These are phyloP conservation scores for Graphilbum sp. DNA, from an alignment of 2,329 filamentous ascomycete species.

Conservation along the genomic window DNA sequence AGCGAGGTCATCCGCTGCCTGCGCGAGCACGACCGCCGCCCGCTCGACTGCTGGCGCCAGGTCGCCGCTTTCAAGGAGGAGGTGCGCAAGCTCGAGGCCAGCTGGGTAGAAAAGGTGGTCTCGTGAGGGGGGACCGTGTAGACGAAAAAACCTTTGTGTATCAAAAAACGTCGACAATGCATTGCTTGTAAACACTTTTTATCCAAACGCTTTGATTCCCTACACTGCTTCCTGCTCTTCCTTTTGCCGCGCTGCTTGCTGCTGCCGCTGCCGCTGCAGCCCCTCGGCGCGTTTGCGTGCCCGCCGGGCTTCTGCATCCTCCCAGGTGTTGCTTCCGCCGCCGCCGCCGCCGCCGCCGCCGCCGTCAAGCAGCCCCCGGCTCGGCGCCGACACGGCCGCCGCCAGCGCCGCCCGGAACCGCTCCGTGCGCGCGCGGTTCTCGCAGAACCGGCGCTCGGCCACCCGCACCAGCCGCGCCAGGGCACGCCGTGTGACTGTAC, in stretches of 20 bases:
- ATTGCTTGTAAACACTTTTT: too few species aligned
- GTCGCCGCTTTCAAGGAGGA: slow-evolving; percentile 81
- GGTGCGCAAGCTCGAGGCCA: slow-evolving; percentile 70
- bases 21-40: slow-evolving; percentile 67
- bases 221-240: slow-evolving; percentile 16
- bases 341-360: too few species aligned
- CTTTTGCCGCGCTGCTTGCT: slow-evolving; percentile 16
- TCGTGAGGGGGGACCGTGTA: slow-evolving; percentile 17
- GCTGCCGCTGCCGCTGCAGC: slow-evolving; percentile 23
- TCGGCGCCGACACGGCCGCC: not conserved
- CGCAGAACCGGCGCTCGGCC: slow-evolving; percentile 56
- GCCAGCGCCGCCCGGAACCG: slow-evolving; percentile 38
- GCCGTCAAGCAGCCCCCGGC: not conserved
- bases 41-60: slow-evolving; percentile 88
- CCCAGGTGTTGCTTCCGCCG: slow-evolving; percentile 37
- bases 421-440: slow-evolving; percentile 51
- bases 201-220: not conserved
- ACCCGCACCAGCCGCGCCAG: slow-evolving; percentile 50
- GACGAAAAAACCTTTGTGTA: too few species aligned
- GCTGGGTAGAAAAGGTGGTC: slow-evolving; percentile 74
- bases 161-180: not conserved
- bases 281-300: slow-evolving; percentile 43
- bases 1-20: slow-evolving; percentile 65
- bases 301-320: slow-evolving; percentile 32
- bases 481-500: slow-evolving; percentile 31